These are phyloP conservation scores for Psilocybe cyanescens DNA, from an alignment of 768 basidiomycete genomes.

Conservation along the genomic window DNA sequence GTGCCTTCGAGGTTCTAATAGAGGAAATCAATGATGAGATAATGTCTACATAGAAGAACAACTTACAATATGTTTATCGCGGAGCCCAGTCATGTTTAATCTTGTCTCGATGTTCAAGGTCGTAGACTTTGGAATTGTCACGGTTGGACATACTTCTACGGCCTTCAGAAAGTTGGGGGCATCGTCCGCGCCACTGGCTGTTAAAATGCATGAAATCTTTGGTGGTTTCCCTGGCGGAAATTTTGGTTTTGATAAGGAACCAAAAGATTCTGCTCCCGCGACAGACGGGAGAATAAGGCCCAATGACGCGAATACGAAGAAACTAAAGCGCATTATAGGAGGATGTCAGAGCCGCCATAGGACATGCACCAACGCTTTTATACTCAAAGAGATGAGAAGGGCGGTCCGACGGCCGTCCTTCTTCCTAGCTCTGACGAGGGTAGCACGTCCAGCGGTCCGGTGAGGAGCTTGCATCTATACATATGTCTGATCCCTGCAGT, in stretches of 20 bases:
- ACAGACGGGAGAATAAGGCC: conserved; percentile 5
- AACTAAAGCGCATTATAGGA: conserved; percentile 15
- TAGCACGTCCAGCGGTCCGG: conserved; percentile 11
- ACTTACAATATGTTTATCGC: conserved; percentile 53
- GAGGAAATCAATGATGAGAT: background rate
- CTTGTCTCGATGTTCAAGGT: conserved; percentile 55
- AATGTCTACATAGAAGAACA: background rate
- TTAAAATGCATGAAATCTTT: conserved; percentile 40
- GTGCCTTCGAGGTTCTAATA: conserved; percentile 52
- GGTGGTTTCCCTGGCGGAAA: conserved; percentile 5
- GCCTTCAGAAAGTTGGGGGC: conserved; percentile 50
- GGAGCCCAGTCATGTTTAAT: conserved; percentile 56
- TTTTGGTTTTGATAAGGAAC: background rate
- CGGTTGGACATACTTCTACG: conserved; percentile 41
- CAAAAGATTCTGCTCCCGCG: conserved; percentile 2
- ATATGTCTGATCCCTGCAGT: background rate
- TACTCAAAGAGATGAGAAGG: conserved; percentile 1
- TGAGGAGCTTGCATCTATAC: background rate
- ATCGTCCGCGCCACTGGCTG: conserved; percentile 53
- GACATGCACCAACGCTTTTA: conserved; percentile 2
- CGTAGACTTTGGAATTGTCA: conserved; percentile 45
- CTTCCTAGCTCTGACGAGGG: background rate
- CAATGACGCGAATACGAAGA: conserved; percentile 8
- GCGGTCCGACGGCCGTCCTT: conserved; percentile 10
- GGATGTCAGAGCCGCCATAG: background rate